Base-by-base conservation (phyloP, 805 yeast genomes). In the Ascoidea asiatica region DNA sequence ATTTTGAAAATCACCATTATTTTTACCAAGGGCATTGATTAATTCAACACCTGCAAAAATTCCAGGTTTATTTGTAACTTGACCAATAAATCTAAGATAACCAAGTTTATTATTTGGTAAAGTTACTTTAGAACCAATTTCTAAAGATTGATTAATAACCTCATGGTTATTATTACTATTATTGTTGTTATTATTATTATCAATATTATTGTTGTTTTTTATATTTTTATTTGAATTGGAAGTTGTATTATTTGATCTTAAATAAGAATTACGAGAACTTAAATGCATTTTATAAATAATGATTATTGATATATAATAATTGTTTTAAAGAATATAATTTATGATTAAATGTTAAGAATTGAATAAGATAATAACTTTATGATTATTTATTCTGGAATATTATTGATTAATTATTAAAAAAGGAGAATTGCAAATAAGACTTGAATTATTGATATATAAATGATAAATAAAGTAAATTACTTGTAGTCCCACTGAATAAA, bases 21-120 rank as follows among this genome's bases (percentile, higher is more conserved):
- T 92, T 59, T 86, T 84, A 19, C 98, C 98, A 44, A 75, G 66
- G 4, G 65, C 56, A 38, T 75, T 71, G n/a, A 77, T 54, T 39
- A 90, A 64, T 58, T 90, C 97, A 5, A 90, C 71, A 2, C 98
- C 98, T 4, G 89, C 95, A 65, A 79, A 90, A 8, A 69, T 66
- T 0, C 95, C 95, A 5, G 63, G 61, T 55, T 84, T 86, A 19
- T 80, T 80, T 19, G 77, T 72, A 17, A 90, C 85, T 2, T 70
- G 61, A 1, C 96, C 98, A 19, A 79, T 67, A 59, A 72, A 89
- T 47, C 77, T 69, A 43, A 89, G 63, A 8, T 78, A 66, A 1
- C 89, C 96, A 38, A 64, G 62, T 20, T 84, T 78, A 11, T 83
- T 77, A 7, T 83, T 84, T 0, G 95, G 94, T 1, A 81, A 68